These are phyloP conservation scores for Polyporus tsugae DNA, from an alignment of 1,284 basidiomycete species.

Conservation along the genomic window DNA sequence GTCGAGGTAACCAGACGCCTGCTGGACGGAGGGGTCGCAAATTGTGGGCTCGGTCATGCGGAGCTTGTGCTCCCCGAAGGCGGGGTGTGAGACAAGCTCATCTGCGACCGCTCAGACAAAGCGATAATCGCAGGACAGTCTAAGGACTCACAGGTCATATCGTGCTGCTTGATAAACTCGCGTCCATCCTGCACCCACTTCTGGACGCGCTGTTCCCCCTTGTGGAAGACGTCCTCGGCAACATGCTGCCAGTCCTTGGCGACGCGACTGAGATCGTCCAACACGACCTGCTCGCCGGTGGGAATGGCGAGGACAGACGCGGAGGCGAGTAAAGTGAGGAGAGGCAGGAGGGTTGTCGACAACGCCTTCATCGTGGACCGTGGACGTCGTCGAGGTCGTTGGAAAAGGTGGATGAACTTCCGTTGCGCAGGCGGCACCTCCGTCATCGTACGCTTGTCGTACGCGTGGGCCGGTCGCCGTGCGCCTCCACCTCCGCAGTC, in stretches of 20 bases:
- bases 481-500: not conserved
- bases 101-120: slow-evolving; percentile 16
- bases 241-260: slow-evolving; percentile 28
- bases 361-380: slow-evolving; percentile 31
- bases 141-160: slow-evolving; percentile 28
- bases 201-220: slow-evolving; percentile 25
- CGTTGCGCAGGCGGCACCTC: not conserved
- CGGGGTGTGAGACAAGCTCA: slow-evolving; percentile 37
- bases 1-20: slow-evolving; percentile 69
- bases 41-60: slow-evolving; percentile 53
- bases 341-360: slow-evolving; percentile 23
- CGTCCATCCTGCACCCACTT: slow-evolving; percentile 30
- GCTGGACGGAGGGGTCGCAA: slow-evolving; percentile 62
- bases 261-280: slow-evolving; percentile 22
- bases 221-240: slow-evolving; percentile 21
- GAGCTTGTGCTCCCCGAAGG: slow-evolving; percentile 44
- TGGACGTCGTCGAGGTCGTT: slow-evolving; percentile 24
- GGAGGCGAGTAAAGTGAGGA: slow-evolving; percentile 23
- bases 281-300: slow-evolving; percentile 29
- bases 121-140: not conserved
- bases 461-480: too few relatives aligned
- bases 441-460: not conserved
- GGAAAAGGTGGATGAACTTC: not conserved
- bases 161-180: slow-evolving; percentile 31
- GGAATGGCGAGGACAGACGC: slow-evolving; percentile 29